A percentile compares a stretch with the other conserved stretches of the same genome.
Conservation (phyloP, 2,329 filamentous ascomycete genomes). For the Akanthomyces uredinophilus region DNA sequence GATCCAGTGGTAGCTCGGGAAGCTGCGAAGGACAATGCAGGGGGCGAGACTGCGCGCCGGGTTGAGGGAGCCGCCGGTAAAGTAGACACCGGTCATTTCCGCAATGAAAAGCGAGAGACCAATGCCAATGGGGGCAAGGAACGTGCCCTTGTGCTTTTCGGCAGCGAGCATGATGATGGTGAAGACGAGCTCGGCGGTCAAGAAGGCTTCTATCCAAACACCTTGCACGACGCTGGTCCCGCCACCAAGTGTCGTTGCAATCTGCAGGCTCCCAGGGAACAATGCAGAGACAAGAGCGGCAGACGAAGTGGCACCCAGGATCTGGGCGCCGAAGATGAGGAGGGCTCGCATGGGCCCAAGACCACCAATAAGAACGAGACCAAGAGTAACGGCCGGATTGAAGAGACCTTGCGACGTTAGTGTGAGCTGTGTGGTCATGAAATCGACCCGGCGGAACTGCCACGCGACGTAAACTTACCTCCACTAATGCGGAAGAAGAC, state of each 20-base stretch:
- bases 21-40: conserved; percentile 37
- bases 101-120: conserved; percentile 41
- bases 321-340: conserved; percentile 18
- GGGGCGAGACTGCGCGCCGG: conserved; percentile 43
- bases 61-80: conserved; percentile 44
- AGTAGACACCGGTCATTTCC: conserved; percentile 42
- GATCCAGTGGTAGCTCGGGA: conserved; percentile 43
- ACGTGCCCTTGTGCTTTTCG: conserved; percentile 44
- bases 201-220: conserved; percentile 45
- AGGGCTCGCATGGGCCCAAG: conserved; percentile 41
- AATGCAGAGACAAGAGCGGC: conserved; percentile 18
- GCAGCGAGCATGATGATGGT: conserved; percentile 49
- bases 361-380: conserved; percentile 45
- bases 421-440: background rate
- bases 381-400: conserved; percentile 42
- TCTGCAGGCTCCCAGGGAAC: conserved; percentile 24
- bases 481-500: conserved; percentile 42
- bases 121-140: conserved; percentile 44
- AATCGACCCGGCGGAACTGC: no score
- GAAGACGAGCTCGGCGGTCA: conserved; percentile 44
- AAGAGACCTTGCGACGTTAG: conserved; percentile 23
- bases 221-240: conserved; percentile 39
- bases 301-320: conserved; percentile 17
- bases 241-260: conserved; percentile 35
- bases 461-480: conserved; percentile 12